Conservation (phyloP, 345 rosid genomes). For the Atalantia buxifolia region DNA sequence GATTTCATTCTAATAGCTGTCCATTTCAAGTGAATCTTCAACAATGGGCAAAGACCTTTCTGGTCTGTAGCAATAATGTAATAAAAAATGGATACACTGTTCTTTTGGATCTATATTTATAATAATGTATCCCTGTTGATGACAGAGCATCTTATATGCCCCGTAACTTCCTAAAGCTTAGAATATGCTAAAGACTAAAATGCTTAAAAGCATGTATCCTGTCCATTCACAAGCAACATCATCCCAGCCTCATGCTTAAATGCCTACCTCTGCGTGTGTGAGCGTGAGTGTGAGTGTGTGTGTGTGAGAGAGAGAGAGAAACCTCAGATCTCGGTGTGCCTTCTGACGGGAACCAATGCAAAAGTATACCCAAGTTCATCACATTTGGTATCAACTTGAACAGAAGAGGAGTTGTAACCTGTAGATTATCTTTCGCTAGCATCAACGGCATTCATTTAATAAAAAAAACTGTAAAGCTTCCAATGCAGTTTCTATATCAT, state of each 20-base stretch:
- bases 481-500: not conserved
- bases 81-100: not conserved
- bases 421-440: slow-evolving; percentile 17
- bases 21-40: not conserved
- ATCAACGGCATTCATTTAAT: slow-evolving; percentile 7
- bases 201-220: not conserved
- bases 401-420: slow-evolving; percentile 90
- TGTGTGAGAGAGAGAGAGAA: slow-evolving; percentile 14
- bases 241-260: not conserved
- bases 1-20: not conserved
- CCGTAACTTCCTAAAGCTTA: not conserved
- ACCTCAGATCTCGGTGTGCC: slow-evolving; percentile 63
- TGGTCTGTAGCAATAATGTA: not conserved
- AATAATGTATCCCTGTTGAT: too few species aligned
- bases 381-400: slow-evolving; percentile 85
- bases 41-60: not conserved
- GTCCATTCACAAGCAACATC: not conserved
- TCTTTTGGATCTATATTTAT: not conserved
- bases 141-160: not conserved
- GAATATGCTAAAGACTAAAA: not conserved
- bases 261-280: not conserved
- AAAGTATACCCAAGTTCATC: slow-evolving; percentile 78
- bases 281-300: too few species aligned
- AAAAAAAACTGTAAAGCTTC: not conserved
- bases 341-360: slow-evolving; percentile 87